These are phyloP conservation scores for Blastocystis sp. DNA, from an alignment of 352 stramenopile species.

Conservation along the genomic window DNA sequence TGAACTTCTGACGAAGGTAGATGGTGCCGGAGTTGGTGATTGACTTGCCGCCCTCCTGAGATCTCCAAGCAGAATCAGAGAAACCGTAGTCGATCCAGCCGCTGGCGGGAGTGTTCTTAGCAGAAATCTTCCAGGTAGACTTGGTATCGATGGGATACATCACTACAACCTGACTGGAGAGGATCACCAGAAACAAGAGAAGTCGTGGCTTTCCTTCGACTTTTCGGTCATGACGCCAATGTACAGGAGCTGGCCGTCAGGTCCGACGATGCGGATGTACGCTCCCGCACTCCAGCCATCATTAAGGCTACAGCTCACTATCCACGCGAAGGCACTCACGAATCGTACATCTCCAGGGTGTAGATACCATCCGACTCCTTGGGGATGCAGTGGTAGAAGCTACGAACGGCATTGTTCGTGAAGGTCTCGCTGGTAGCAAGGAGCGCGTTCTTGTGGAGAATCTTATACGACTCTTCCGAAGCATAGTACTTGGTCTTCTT, in stretches of 20 bases:
- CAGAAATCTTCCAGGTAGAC: constrained; percentile 10
- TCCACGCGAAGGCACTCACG: neutral
- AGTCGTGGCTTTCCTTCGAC: constrained; percentile 11
- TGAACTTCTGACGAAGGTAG: constrained; percentile 34
- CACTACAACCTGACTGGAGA: constrained; percentile 18
- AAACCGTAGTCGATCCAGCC: constrained; percentile 22
- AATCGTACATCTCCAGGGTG: constrained; percentile 46
- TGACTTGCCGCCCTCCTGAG: neutral
- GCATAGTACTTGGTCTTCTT: constrained; percentile 28
- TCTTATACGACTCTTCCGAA: constrained; percentile 54
- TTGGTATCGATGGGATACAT: constrained; percentile 15
- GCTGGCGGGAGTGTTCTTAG: neutral
- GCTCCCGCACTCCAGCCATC: constrained; percentile 44
- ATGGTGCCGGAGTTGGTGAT: constrained; percentile 16
- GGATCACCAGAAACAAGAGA: neutral
- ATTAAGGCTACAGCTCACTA: neutral
- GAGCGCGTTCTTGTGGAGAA: constrained; percentile 50
- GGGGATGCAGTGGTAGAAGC: constrained; percentile 52
- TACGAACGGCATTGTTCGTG: constrained; percentile 61
- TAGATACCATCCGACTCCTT: constrained; percentile 31
- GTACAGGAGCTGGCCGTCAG: constrained; percentile 27
- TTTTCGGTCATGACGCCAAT: constrained; percentile 34
- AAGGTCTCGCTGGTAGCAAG: constrained; percentile 41
- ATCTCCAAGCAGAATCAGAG: constrained; percentile 6
- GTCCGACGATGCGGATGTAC: constrained; percentile 60